Base-by-base conservation (phyloP, 108 stramenopile genomes). In the Skeletonema potamos region DNA sequence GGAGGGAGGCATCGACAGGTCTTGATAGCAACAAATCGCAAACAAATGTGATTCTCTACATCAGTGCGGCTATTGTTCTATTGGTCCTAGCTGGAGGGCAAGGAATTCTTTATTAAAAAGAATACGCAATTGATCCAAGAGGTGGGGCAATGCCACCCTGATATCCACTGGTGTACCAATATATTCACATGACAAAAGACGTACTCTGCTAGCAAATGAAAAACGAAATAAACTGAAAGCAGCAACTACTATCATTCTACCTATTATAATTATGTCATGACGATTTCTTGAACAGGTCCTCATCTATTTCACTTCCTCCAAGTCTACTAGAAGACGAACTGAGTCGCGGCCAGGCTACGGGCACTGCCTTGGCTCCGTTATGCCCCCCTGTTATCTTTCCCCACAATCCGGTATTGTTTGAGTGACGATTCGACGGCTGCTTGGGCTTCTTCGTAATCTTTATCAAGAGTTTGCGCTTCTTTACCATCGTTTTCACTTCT, bases 41-140 rank as follows among this genome's bases (percentile, higher is more conserved):
- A 57, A 78, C 85, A 41, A 93, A 93, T 73, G 87, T 89, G 7
- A 81, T 93, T 64, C 64, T 93, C 37, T 93, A 93, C 70, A 85
- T 93, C 66, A 77, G 77, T 6, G 54, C 77, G 20, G 89, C 33
- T 10, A 84, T 93, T n/a, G 89, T 76, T 11, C 58, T 87, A 10
- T 72, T 93, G 64, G 92, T 93, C 4, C 34, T 73, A 13, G 46
- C 86, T 1, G 92, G 84, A 51, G 92, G 92, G 8, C 37, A 57
- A 48, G 92, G 89, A 36, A 90, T 93, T 63, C 80, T 93, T 2
- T 93, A 71, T 71, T 90, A 86, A 82, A 10, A 17, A 43, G 12
- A 64, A 10, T 12, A 22, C 28, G 17, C 12, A 29, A 22, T n/a
- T 41, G 39, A 41, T 41, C 39, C 15, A 4, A 37, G 36, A 10